These are phyloP conservation scores for Trichocladium antarcticum DNA, from an alignment of 495 filamentous ascomycete genomes.

Conservation along the genomic window DNA sequence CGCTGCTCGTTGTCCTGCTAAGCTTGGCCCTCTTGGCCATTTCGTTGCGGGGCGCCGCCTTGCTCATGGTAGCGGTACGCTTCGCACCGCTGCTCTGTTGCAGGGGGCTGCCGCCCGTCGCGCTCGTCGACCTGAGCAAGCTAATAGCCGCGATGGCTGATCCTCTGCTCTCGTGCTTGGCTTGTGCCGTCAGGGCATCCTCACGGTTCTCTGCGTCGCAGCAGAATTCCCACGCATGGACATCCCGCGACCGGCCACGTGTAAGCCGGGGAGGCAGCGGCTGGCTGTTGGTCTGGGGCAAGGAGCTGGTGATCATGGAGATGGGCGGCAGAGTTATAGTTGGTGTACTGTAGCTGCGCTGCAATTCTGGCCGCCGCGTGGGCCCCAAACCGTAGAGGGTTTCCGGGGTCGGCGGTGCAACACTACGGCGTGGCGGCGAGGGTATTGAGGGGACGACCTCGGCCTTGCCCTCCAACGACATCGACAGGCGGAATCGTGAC, in stretches of 20 bases:
- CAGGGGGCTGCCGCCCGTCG: constrained; percentile 38
- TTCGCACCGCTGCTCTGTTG: constrained; percentile 42
- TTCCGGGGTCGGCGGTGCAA: constrained; percentile 18
- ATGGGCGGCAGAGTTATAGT: constrained; percentile 41
- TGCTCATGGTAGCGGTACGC: constrained; percentile 44
- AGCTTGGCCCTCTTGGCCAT: constrained; percentile 55
- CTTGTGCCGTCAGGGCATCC: constrained; percentile 58
- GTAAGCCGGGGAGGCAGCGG: constrained; percentile 33
- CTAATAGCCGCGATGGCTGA: constrained; percentile 62
- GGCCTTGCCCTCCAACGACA: constrained; percentile 75
- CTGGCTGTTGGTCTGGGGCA: constrained; percentile 34
- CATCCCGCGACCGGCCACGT: constrained; percentile 67
- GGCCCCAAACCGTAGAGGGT: constrained; percentile 39
- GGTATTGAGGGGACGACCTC: constrained; percentile 59
- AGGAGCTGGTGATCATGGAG: constrained; percentile 49
- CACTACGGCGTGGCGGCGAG: constrained; percentile 52
- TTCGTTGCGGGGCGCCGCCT: constrained; percentile 35
- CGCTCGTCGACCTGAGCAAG: constrained; percentile 55
- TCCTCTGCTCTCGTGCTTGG: constrained; percentile 58
- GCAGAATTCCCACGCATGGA: constrained; percentile 74
- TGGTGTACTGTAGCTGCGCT: constrained; percentile 28
- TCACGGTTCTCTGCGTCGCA: constrained; percentile 58
- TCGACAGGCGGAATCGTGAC: constrained; percentile 52
- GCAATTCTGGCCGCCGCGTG: constrained; percentile 42
- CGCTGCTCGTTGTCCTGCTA: constrained; percentile 50